Evolutionary conservation across 1,284 basidiomycete genomes (phyloP).

Genomic region (Ceratobasidium theobromae): DNA sequence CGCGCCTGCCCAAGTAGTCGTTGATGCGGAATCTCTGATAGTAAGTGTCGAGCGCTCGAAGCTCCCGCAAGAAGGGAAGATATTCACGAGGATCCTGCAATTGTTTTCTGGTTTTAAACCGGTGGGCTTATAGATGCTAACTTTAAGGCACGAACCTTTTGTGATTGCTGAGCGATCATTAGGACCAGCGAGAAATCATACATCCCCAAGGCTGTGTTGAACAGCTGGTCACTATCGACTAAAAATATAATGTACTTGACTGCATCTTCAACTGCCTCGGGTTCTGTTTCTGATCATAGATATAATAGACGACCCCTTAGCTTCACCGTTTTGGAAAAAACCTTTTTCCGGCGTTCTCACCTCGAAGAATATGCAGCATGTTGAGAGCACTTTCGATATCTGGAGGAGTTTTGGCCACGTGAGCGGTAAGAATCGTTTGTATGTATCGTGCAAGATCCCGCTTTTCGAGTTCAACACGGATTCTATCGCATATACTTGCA

Average conservation of each 20-base stretch:
- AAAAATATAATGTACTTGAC: conserved; percentile 99
- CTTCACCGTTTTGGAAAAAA: not conserved
- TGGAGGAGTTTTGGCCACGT: conserved; percentile 89
- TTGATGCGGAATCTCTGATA: conserved; percentile 93
- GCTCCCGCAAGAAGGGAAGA: conserved; percentile 90
- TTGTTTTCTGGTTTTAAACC: no score
- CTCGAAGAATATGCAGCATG: conserved; percentile 61
- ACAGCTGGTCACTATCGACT: conserved; percentile 88
- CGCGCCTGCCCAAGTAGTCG: conserved; percentile 77
- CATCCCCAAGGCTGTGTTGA: conserved; percentile 96
- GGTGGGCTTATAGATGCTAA: no score
- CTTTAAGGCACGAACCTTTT: conserved; percentile 63
- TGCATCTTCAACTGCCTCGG: conserved; percentile 86
- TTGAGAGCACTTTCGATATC: conserved; percentile 85
- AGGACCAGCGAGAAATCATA: conserved; percentile 96
- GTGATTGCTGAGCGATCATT: conserved; percentile 95
- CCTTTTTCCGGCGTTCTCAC: conserved; percentile 63
- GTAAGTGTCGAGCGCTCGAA: conserved; percentile 75
- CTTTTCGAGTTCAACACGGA: conserved; percentile 72
- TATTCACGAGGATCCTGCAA: conserved; percentile 98
- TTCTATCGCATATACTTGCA: conserved; percentile 73
- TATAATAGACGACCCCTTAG: conserved; percentile 10
- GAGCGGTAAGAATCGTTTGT: conserved; percentile 88
- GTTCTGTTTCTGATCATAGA: conserved; percentile 58
- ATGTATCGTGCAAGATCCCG: conserved; percentile 78